These are phyloP conservation scores for Tirmania nivea DNA, from an alignment of 495 filamentous ascomycete genomes.

Conservation along the genomic window DNA sequence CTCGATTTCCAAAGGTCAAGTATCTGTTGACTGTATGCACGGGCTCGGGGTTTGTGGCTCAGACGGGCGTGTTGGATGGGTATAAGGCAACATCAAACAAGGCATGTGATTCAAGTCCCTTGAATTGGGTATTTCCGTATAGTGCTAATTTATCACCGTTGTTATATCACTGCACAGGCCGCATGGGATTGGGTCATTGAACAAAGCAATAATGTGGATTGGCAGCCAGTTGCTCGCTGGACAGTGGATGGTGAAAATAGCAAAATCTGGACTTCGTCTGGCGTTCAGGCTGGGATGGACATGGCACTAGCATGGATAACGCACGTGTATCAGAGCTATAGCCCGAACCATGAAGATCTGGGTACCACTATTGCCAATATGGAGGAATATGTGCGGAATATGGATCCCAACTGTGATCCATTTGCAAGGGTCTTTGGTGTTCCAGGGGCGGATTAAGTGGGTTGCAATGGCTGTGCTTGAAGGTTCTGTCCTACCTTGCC, in stretches of 20 bases:
- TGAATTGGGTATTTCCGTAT: too few relatives aligned
- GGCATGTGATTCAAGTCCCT: background rate
- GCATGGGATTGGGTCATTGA: constrained; percentile 24
- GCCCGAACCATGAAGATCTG: too few relatives aligned
- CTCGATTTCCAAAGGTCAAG: constrained; percentile 24
- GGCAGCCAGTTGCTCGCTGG: constrained; percentile 28
- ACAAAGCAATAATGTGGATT: constrained; percentile 22
- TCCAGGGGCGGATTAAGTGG: too few relatives aligned
- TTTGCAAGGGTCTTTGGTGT: too few relatives aligned
- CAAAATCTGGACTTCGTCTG: constrained; percentile 19
- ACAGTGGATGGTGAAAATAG: constrained; percentile 31
- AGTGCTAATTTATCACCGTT: too few relatives aligned
- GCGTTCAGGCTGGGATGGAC: constrained; percentile 18
- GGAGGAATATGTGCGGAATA: too few relatives aligned
- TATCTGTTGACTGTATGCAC: constrained; percentile 33
- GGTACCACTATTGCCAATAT: too few relatives aligned
- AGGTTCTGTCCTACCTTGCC: too few relatives aligned
- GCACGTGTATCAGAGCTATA: constrained; percentile 1
- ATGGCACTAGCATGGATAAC: constrained; percentile 17
- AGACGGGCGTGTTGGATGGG: constrained; percentile 27
- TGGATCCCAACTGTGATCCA: too few relatives aligned
- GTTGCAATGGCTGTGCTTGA: too few relatives aligned
- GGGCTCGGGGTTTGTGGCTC: constrained; percentile 23
- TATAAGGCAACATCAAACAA: constrained; percentile 26
- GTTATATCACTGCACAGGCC: too few relatives aligned